Evolutionary conservation across 768 basidiomycete genomes (phyloP), one percentile per base, ranked within the genome.

Genomic region (Suillus spraguei): DNA sequence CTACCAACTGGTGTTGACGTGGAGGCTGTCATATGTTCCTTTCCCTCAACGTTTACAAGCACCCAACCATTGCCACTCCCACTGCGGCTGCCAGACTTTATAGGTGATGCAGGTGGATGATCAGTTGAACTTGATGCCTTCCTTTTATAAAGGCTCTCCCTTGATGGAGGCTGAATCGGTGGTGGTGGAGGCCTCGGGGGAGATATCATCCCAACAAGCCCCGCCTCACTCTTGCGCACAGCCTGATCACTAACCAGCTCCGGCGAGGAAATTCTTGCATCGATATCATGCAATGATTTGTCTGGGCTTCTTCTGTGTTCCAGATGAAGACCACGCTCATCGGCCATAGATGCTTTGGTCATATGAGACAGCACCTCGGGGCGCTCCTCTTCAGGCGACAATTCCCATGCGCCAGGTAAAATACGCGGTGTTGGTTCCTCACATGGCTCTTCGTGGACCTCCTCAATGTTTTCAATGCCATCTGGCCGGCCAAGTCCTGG

Each of bases 181-280:
- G 74, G 63, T 22, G 64, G 65, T 35, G 67, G 66, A 6, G 67
- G 60, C 62, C 67, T 72, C 42, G 75, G 70, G 8, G 81, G 71
- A 47, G 78, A 68, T 33, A 84, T 82, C 64, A 87, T 74, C 6
- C 83, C 82, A 46, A 88, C 80, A 64, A 87, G 71, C 3, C 85
- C 89, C 7, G 84, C 83, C 72, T 91, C 88, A 64, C 89, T 90
- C 72, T 85, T 87, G 66, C 86, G 78, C 56, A 81, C 70, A 5
- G 72, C 74, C 63, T 80, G 75, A 42, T 81, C 77, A 39, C 67
- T 69, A 11, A 82, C 80, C 28, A 86, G 67, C 64, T 86, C 84
- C 20, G 89, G 89, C 13, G 82, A 80, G 47, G 79, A 77, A 52
- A 88, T 79, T 24, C 82, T 82, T 7, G 81, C 84, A 46, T 75